Evolutionary conservation across 2,329 filamentous ascomycete species (phyloP).

Genomic region (Leptodontidium sp.): DNA sequence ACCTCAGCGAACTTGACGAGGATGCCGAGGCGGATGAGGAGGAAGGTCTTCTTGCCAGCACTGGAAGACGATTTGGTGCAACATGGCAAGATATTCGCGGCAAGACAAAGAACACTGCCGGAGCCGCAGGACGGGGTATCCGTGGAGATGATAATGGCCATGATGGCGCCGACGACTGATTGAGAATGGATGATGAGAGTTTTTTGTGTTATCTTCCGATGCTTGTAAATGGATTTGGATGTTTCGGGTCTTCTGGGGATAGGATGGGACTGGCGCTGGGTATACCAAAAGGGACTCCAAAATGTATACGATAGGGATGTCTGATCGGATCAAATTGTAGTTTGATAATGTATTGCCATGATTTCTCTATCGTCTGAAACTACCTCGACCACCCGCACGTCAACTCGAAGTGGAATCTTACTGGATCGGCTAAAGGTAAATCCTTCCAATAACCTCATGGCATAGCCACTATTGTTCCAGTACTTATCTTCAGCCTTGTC

Average conservation of each 20-base stretch:
- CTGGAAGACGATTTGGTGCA: conserved; percentile 81
- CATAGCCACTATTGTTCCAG: not conserved
- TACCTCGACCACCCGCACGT: not conserved
- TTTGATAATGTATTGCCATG: not conserved
- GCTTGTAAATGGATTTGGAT: conserved; percentile 16
- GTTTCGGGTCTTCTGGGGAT: conserved; percentile 11
- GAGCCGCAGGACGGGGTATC: conserved; percentile 35
- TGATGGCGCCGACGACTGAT: conserved; percentile 34
- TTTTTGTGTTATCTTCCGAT: not conserved
- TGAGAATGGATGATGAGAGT: not conserved
- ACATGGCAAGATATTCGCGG: conserved; percentile 87
- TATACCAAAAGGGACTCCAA: conserved; percentile 24
- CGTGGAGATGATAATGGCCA: conserved; percentile 39
- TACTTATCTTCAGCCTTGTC: conserved; percentile 8
- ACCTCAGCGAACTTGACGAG: conserved; percentile 81
- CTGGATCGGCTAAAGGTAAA: not conserved
- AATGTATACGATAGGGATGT: conserved; percentile 19
- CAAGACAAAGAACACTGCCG: conserved; percentile 39
- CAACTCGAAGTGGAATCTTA: not conserved
- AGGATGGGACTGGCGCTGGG: conserved; percentile 24
- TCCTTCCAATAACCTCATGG: not conserved
- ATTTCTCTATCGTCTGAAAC: not conserved
- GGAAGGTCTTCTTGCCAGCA: conserved; percentile 87
- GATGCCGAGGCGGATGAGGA: conserved; percentile 93
- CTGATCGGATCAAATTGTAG: conserved; percentile 16